Conservation (phyloP, 2,329 filamentous ascomycete species). For the Aspergillus luchuensis region DNA sequence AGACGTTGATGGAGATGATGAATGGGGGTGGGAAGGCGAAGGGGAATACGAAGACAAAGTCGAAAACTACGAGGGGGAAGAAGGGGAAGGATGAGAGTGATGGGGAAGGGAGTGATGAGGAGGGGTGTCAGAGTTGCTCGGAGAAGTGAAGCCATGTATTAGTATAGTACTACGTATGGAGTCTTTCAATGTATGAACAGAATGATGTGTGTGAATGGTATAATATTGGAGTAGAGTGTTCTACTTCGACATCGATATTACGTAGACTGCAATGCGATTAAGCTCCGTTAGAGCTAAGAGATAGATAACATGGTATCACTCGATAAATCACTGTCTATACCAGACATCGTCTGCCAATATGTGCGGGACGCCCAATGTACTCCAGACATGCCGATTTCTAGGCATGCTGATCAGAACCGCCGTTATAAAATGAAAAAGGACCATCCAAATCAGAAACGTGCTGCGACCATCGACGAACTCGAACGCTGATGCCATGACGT, state of each 20-base stretch:
- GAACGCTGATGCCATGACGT: not conserved
- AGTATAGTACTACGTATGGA: no score
- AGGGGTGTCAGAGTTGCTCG: conserved; percentile 24
- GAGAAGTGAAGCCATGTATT: not conserved
- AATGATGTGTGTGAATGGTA: no score
- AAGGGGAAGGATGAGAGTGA: conserved; percentile 16
- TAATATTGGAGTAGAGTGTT: no score
- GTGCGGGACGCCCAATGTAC: conserved; percentile 15
- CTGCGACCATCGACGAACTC: not conserved
- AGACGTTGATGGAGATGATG: conserved; percentile 40
- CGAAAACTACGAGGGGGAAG: not conserved
- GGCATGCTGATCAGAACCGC: conserved; percentile 1
- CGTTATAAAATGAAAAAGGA: conserved; percentile 7
- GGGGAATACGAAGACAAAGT: no score
- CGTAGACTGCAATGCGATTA: conserved; percentile 15
- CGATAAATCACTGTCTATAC: conserved; percentile 17
- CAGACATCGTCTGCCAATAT: conserved; percentile 16
- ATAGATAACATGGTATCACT: conserved; percentile 24
- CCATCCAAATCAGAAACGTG: conserved; percentile 2
- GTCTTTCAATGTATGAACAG: no score
- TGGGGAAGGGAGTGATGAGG: conserved; percentile 24
- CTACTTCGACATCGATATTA: not conserved
- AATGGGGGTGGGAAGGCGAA: conserved; percentile 22
- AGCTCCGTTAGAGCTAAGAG: conserved; percentile 3
- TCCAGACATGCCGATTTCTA: not conserved